Base-by-base conservation (phyloP, 768 basidiomycete species). In the Leucosporidium creatinivorum region DNA sequence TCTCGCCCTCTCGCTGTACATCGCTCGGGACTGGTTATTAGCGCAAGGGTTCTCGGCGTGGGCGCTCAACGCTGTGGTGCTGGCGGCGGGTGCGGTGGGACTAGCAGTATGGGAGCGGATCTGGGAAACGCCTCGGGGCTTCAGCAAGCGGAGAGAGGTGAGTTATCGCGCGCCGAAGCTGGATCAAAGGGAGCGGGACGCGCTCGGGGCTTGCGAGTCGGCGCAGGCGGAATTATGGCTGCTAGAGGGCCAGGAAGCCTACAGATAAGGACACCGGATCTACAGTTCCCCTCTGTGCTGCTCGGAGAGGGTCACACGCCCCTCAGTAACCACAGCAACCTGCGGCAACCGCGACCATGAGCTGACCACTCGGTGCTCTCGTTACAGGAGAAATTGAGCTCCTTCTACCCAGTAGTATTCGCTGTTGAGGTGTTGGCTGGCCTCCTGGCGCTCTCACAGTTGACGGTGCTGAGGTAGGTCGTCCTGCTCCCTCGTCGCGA, bases 21-120 rank as follows among this genome's bases (percentile, higher is more conserved):
- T 71, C 23, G 31, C 64, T 21, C 69, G 68, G 47, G 70, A 73
- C 54, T 76, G 76, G 76, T 54, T 75, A 21, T 30, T 76, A 21
- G 66, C 55, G 1, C 56, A 58, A 21, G 67, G 70, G 28, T 61
- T 61, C 59, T 48, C 61, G 13, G 51, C 33, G 8, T 62, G 62
- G 65, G 63, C 61, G 6, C 8, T 63, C 10, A 66, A 61, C 25
- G 66, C 68, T 17, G n/a, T 65, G 21, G 58, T 44, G 2, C 56
- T 67, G 2, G 61, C 18, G 0, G 65, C 55, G 4, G 66, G 65
- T 19, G 69, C 61, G 28, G 63, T 50, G 9, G 61, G 57, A 0
- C 33, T 74, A 31, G 31, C n/a, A 2, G n/a, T 59, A 12, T 62
- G 64, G 68, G 68, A 65, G 31, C 50, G 67, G 5, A 21, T 25